Evolutionary conservation across 768 basidiomycete genomes (phyloP), one percentile per base, ranked within the genome.

Genomic region (Tephrocybe sp.): DNA sequence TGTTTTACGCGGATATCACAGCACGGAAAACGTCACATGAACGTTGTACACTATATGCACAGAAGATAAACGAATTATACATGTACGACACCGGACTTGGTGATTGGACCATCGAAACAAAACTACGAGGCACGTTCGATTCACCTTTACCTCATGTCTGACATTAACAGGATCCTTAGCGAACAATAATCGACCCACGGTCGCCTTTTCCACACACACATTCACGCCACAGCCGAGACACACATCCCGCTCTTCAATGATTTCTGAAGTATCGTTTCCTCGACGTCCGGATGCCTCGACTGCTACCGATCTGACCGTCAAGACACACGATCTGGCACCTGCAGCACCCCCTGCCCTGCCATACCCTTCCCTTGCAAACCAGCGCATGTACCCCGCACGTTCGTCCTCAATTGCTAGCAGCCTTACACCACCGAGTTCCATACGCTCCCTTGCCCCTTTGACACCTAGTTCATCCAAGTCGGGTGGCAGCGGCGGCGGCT

Each of bases 61-160:
- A 73, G 56, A 94, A 92, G 70, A 89, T 94, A 55, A 90, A 91
- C 59, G 89, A 93, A 61, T 64, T 94, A 16, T 80, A 81, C 47
- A 70, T 75, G 52, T 83, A 80, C 59, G 87, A 91, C 58, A 86
- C 86, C 57, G 90, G 91, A 25, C 67, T 94, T 45, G 69, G 71
- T 16, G 82, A 86, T n/a, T 94, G 92, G 92, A 66, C 91, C 21
- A 55, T 69, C 31, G 75, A 78, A 48, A 76, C 76, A 47, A 78
- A 68, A 55, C 66, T 71, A 46, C 75, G 76, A 75, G 77, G 90
- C 88, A 57, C 21, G 72, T 63, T 55, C 57, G 29, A 36, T 34
- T 30, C 15, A 3, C 30, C 34, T 51, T 42, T 25, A 37, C 29
- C 18, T 54, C 42, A 27, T 39, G 40, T 22, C 39, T 38, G 36